These are phyloP conservation scores for Penicillium olsonii DNA, from an alignment of 2,329 filamentous ascomycete species.

Conservation along the genomic window DNA sequence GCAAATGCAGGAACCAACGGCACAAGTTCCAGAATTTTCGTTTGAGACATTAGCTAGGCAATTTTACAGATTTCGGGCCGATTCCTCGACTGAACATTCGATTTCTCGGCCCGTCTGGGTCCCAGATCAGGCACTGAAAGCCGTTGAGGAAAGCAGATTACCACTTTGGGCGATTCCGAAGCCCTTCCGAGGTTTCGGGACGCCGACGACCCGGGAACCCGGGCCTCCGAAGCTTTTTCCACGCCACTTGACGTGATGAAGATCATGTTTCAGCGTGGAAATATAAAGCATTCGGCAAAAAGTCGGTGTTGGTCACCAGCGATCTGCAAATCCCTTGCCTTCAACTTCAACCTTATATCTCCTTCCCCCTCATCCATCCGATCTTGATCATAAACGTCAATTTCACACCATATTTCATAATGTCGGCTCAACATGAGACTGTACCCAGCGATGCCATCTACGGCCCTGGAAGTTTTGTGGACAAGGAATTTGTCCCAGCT, in stretches of 20 bases:
- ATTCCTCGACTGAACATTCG: background rate
- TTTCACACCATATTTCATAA: background rate
- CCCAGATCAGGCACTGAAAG: background rate
- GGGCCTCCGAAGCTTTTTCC: background rate
- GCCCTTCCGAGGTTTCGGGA: background rate
- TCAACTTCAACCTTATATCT: background rate
- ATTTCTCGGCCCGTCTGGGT: background rate
- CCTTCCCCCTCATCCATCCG: background rate
- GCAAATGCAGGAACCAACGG: background rate
- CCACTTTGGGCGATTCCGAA: constrained; percentile 2
- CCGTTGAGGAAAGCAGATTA: background rate
- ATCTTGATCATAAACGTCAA: too few relatives aligned
- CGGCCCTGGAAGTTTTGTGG: constrained; percentile 9
- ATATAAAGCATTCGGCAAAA: background rate
- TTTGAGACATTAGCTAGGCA: background rate
- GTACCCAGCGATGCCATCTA: constrained; percentile 4
- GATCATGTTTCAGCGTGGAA: background rate
- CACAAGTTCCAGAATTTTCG: background rate
- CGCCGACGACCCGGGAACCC: background rate
- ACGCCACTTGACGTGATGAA: background rate
- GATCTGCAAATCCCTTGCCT: background rate
- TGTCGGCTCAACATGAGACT: constrained; percentile 2
- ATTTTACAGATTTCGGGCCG: background rate
- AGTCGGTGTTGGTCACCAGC: background rate
- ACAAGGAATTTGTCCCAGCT: constrained; percentile 5